Conservation (phyloP, 305 asterid species). For the Fraxinus ornus region DNA sequence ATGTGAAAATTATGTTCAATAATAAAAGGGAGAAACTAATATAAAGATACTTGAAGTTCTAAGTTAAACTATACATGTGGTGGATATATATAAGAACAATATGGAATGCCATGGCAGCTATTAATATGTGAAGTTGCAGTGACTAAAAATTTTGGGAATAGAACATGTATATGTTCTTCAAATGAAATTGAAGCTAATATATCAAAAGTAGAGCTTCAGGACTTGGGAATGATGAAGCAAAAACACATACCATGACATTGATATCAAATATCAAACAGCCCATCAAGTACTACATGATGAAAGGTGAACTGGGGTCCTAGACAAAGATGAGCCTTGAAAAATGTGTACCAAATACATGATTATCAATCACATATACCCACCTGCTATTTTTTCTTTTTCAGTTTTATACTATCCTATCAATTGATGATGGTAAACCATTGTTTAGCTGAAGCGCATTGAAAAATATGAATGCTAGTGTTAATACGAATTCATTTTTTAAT, state of each 20-base stretch:
- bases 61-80: neutral
- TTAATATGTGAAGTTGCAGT: neutral
- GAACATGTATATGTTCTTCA: neutral
- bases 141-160: neutral
- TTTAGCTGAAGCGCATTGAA: neutral
- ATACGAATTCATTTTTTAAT: neutral
- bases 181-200: neutral
- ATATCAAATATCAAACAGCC: neutral
- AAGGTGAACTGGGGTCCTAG: neutral
- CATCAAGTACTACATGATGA: neutral
- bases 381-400: neutral
- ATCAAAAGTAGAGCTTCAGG: neutral
- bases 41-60: neutral
- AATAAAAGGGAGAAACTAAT: neutral
- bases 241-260: neutral
- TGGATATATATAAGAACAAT: neutral
- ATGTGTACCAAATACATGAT: neutral
- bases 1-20: neutral
- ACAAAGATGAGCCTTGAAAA: neutral
- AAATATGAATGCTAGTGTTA: neutral
- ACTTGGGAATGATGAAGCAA: neutral
- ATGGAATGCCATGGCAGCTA: neutral
- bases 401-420: neutral
- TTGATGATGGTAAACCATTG: neutral
- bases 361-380: neutral